Evolutionary conservation across 2,329 filamentous ascomycete species (phyloP).

Genomic region (Trichoderma brevicompactum): DNA sequence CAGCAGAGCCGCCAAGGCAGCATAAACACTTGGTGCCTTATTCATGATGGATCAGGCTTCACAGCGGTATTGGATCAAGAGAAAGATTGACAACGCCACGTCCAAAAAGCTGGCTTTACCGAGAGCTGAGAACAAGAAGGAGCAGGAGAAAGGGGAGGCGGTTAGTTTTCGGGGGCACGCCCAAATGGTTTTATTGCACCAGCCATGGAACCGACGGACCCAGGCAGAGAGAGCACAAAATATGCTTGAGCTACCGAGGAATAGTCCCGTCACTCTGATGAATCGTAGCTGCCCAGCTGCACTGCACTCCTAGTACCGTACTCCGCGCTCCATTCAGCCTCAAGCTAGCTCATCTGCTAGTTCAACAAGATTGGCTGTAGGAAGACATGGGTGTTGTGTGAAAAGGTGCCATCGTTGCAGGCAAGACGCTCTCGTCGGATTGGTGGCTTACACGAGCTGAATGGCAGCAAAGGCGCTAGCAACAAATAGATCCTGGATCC

Average conservation of each 20-base stretch:
- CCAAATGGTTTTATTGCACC: constrained; percentile 27
- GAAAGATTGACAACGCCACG: constrained; percentile 6
- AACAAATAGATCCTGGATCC: constrained; percentile 28
- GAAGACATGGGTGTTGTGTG: constrained; percentile 32
- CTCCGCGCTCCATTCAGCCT: constrained; percentile 34
- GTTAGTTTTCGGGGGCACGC: constrained; percentile 1
- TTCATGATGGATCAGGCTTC: constrained; percentile 31
- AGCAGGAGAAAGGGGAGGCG: constrained; percentile 13
- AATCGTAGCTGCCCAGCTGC: constrained; percentile 17
- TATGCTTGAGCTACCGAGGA: constrained; percentile 13
- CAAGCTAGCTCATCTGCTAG: constrained; percentile 35
- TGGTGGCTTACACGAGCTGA: constrained; percentile 29
- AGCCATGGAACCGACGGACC: constrained; percentile 12
- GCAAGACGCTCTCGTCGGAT: constrained; percentile 20
- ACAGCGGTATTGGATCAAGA: not conserved
- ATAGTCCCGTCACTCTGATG: constrained; percentile 3
- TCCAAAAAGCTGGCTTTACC: not conserved
- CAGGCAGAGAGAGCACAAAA: constrained; percentile 9
- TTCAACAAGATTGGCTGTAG: constrained; percentile 36
- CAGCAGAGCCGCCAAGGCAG: constrained; percentile 36
- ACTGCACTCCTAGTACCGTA: not conserved
- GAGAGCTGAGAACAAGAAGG: constrained; percentile 24
- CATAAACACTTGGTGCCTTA: constrained; percentile 32
- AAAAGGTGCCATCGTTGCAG: constrained; percentile 25
- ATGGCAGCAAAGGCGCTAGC: constrained; percentile 25